A percentile compares a stretch with the other conserved stretches of the same genome.
Conservation (phyloP, 441 rosid species). For the Gossypium schwendimanii region DNA sequence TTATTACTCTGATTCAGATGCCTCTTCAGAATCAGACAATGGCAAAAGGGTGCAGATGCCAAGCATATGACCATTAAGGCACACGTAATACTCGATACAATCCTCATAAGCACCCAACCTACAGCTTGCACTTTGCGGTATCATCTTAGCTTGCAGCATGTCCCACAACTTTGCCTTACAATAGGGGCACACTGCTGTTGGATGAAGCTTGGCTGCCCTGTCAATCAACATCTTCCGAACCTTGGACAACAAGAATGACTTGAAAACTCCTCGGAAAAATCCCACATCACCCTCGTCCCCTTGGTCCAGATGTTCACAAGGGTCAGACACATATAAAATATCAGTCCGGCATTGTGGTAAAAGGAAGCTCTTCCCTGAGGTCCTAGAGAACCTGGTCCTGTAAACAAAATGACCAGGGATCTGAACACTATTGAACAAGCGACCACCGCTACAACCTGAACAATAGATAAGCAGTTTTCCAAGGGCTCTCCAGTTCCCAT, state of each 20-base stretch:
- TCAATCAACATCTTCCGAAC: conserved; percentile 69
- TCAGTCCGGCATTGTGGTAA: conserved; percentile 81
- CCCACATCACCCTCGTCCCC: conserved; percentile 96
- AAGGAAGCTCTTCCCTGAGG: conserved; percentile 92
- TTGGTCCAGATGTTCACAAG: conserved; percentile 94
- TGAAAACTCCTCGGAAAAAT: conserved; percentile 89
- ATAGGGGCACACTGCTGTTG: conserved; percentile 83
- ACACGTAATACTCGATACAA: conserved; percentile 77
- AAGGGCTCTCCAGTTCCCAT: conserved; percentile 97
- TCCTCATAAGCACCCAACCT: conserved; percentile 89
- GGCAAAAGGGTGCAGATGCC: conserved; percentile 92
- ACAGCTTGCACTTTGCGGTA: conserved; percentile 91
- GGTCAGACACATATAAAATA: conserved; percentile 86
- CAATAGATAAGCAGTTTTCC: conserved; percentile 88
- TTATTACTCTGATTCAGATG: conserved; percentile 54
- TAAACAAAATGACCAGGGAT: conserved; percentile 86
- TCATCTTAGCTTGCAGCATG: conserved; percentile 88
- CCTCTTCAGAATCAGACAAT: conserved; percentile 82
- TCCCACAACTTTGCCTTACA: conserved; percentile 92
- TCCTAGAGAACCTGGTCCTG: conserved; percentile 82
- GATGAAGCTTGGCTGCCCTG: conserved; percentile 61
- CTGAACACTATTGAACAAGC: conserved; percentile 59
- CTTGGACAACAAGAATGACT: conserved; percentile 68
- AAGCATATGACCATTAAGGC: conserved; percentile 89
- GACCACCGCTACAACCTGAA: conserved; percentile 68